These are phyloP conservation scores for Cordia subcordata DNA, from an alignment of 257 asterid genomes.

Conservation along the genomic window DNA sequence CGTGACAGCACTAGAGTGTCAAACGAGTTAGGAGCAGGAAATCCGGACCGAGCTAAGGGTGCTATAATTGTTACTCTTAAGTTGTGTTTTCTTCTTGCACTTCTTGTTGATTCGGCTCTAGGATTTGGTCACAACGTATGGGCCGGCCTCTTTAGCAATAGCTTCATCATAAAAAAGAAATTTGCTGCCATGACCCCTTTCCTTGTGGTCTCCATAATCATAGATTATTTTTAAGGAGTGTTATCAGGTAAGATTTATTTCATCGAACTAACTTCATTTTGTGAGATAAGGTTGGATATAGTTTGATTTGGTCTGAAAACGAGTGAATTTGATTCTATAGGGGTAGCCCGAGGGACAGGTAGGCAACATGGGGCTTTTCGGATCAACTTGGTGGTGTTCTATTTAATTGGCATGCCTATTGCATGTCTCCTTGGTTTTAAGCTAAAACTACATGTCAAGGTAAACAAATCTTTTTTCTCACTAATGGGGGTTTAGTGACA, in stretches of 20 bases:
- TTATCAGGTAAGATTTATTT: slow-evolving; percentile 41
- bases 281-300: too few relatives aligned
- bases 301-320: too few relatives aligned
- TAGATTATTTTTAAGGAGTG: slow-evolving; percentile 62
- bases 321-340: too few relatives aligned
- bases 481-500: too few relatives aligned
- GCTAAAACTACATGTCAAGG: too few relatives aligned
- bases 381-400: too few relatives aligned
- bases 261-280: too few relatives aligned
- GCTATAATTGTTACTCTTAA: slow-evolving; percentile 62
- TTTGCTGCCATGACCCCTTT: slow-evolving; percentile 63
- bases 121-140: slow-evolving; percentile 50
- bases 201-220: slow-evolving; percentile 39
- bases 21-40: slow-evolving; percentile 72
- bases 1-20: slow-evolving; percentile 77
- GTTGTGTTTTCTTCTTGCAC: slow-evolving; percentile 38
- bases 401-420: too few relatives aligned
- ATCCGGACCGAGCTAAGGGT: slow-evolving; percentile 50
- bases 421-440: too few relatives aligned
- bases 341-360: too few relatives aligned
- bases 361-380: too few relatives aligned
- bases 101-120: slow-evolving; percentile 33
- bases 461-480: too few relatives aligned
- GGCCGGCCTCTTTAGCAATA: slow-evolving; percentile 67
- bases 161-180: slow-evolving; percentile 34